A percentile compares a stretch with the other conserved stretches of the same genome.
These are phyloP conservation scores for Mortierella sp. DNA, from an alignment of 371 early-diverging fungal genomes.

Conservation along the genomic window DNA sequence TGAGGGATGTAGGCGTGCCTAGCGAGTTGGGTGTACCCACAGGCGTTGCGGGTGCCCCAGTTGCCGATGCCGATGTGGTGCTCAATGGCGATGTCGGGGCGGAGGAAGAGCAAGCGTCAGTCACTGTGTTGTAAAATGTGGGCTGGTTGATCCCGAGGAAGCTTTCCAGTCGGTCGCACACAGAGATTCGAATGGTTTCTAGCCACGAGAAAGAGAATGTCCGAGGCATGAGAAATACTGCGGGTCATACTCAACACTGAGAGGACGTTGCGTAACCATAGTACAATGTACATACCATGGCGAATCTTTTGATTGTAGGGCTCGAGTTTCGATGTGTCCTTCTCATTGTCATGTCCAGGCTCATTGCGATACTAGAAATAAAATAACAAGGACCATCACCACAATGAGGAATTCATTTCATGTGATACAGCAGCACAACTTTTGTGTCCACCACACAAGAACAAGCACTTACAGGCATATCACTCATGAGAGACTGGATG, in stretches of 20 bases:
- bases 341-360: conserved; percentile 64
- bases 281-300: conserved; percentile 54
- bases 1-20: conserved; percentile 23
- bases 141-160: conserved; percentile 51
- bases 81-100: conserved; percentile 26
- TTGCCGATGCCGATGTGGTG: conserved; percentile 3
- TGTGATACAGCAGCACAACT: not conserved
- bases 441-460: too few relatives aligned
- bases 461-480: conserved; percentile 48
- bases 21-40: conserved; percentile 43
- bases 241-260: not conserved
- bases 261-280: not conserved
- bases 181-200: conserved; percentile 67
- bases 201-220: conserved; percentile 4
- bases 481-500: conserved; percentile 68
- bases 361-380: conserved; percentile 49
- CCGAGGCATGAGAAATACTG: too few relatives aligned
- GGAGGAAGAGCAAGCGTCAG: conserved; percentile 17
- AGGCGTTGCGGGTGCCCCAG: conserved; percentile 25
- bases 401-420: not conserved
- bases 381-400: not conserved
- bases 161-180: conserved; percentile 65
- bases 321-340: conserved; percentile 53
- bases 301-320: conserved; percentile 65
- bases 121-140: conserved; percentile 8